Evolutionary conservation across 2,329 filamentous ascomycete genomes (phyloP).

Genomic region (Xylariaceae sp.): DNA sequence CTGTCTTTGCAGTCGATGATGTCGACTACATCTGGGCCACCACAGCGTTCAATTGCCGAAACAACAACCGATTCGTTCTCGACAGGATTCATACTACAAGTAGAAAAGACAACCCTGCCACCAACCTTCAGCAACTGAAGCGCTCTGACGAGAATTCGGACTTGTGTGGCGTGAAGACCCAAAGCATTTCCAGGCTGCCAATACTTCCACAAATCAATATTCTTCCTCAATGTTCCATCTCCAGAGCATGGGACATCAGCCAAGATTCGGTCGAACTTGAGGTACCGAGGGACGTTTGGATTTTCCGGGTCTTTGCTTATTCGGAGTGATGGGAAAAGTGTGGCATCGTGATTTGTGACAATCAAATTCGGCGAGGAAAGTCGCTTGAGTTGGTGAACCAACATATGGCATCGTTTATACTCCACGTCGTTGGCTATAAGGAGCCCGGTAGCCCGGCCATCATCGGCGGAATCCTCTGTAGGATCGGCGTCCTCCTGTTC

Average conservation of each 20-base stretch:
- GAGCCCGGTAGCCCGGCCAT: slow-evolving; percentile 84
- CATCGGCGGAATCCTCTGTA: slow-evolving; percentile 59
- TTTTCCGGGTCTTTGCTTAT: slow-evolving; percentile 60
- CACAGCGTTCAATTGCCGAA: slow-evolving; percentile 84
- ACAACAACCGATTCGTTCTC: slow-evolving; percentile 94
- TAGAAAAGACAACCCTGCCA: slow-evolving; percentile 93
- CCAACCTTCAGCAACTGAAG: slow-evolving; percentile 95
- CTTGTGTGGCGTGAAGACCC: slow-evolving; percentile 81
- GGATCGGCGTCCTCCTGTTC: slow-evolving; percentile 54
- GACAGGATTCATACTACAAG: slow-evolving; percentile 97
- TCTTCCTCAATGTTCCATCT: slow-evolving; percentile 91
- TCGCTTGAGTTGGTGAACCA: slow-evolving; percentile 96
- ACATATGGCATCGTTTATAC: slow-evolving; percentile 94
- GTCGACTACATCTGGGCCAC: slow-evolving; percentile 73
- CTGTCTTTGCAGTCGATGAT: slow-evolving; percentile 79
- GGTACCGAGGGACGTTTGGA: slow-evolving; percentile 60
- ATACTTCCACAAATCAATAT: slow-evolving; percentile 88
- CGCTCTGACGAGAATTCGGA: slow-evolving; percentile 83
- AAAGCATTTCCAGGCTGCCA: slow-evolving; percentile 87
- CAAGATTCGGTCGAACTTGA: slow-evolving; percentile 95
- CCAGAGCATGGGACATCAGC: slow-evolving; percentile 97
- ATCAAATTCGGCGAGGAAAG: slow-evolving; percentile 94
- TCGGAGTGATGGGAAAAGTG: slow-evolving; percentile 87
- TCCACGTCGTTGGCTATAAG: slow-evolving; percentile 95
- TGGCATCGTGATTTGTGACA: slow-evolving; percentile 97